Conservation (phyloP, 1,284 basidiomycete species). For the Porodaedalea pini region DNA sequence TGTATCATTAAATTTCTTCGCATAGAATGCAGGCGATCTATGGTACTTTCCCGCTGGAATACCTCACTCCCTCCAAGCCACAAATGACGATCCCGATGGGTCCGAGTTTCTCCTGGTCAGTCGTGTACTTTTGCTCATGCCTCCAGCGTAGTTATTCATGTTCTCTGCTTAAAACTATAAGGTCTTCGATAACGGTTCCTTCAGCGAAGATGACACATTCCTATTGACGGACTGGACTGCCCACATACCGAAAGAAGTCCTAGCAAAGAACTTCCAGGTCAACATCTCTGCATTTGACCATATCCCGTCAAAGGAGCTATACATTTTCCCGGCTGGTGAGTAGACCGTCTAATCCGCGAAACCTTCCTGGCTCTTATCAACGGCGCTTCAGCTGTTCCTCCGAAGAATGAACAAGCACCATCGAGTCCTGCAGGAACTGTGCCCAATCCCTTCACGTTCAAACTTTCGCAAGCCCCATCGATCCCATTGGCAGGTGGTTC, state of each 20-base stretch:
- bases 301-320: slow-evolving; percentile 56
- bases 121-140: slow-evolving; percentile 22
- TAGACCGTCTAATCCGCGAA: slow-evolving; percentile 33
- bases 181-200: slow-evolving; percentile 63
- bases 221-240: slow-evolving; percentile 65
- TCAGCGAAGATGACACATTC: slow-evolving; percentile 69
- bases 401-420: slow-evolving; percentile 38
- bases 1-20: slow-evolving; percentile 11
- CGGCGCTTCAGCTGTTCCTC: slow-evolving; percentile 35
- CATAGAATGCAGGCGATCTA: slow-evolving; percentile 35
- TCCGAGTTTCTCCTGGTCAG: slow-evolving; percentile 65
- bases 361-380: slow-evolving; percentile 43
- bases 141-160: neutral
- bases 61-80: slow-evolving; percentile 66
- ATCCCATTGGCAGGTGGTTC: slow-evolving; percentile 55
- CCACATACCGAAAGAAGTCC: slow-evolving; percentile 58
- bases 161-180: slow-evolving; percentile 25
- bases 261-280: slow-evolving; percentile 69
- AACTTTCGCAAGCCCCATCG: slow-evolving; percentile 48
- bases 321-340: slow-evolving; percentile 61
- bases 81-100: slow-evolving; percentile 48
- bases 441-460: slow-evolving; percentile 50
- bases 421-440: slow-evolving; percentile 50
- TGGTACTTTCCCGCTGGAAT: slow-evolving; percentile 72
- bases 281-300: slow-evolving; percentile 51